Evolutionary conservation across 805 yeast species (phyloP).

Genomic region (Saturnispora quitensis): DNA sequence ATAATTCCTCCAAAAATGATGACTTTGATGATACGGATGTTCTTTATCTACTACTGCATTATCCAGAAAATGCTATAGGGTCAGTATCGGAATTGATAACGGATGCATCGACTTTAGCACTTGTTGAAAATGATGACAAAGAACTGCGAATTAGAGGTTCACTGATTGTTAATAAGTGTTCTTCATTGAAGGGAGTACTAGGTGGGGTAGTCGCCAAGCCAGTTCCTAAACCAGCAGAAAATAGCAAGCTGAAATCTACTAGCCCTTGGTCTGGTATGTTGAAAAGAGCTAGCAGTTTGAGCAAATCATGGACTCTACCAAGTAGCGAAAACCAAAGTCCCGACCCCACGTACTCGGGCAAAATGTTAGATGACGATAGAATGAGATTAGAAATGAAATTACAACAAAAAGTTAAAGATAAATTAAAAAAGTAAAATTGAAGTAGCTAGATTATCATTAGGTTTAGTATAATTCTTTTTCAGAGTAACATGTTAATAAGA

Average conservation of each 20-base stretch:
- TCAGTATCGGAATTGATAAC: slow-evolving; percentile 7
- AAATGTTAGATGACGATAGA: slow-evolving; percentile 33
- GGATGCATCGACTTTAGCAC: slow-evolving; percentile 6
- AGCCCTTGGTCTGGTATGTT: slow-evolving; percentile 6
- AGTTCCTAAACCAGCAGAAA: neutral
- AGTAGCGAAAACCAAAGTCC: slow-evolving; percentile 10
- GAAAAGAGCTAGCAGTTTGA: slow-evolving; percentile 4
- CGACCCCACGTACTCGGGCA: neutral
- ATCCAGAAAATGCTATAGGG: slow-evolving; percentile 26
- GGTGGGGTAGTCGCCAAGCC: slow-evolving; percentile 5
- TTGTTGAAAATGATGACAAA: slow-evolving; percentile 6
- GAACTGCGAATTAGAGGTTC: slow-evolving; percentile 4
- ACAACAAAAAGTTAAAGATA: slow-evolving; percentile 34
- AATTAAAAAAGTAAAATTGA: slow-evolving; percentile 19
- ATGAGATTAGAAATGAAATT: slow-evolving; percentile 39
- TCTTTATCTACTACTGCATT: slow-evolving; percentile 39
- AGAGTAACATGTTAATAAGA: too few relatives aligned
- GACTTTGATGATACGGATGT: slow-evolving; percentile 42
- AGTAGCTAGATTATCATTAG: too few relatives aligned
- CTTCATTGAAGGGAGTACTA: slow-evolving; percentile 3
- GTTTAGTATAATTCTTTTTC: neutral
- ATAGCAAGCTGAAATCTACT: neutral
- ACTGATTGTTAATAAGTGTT: neutral
- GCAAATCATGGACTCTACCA: slow-evolving; percentile 6
- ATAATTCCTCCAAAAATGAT: neutral